Percentiles rank a stretch among this genome's conserved stretches.
phyloP scores from a whole-genome alignment of 306 rosid genomes.

The Dicorynia guianensis region DNA sequence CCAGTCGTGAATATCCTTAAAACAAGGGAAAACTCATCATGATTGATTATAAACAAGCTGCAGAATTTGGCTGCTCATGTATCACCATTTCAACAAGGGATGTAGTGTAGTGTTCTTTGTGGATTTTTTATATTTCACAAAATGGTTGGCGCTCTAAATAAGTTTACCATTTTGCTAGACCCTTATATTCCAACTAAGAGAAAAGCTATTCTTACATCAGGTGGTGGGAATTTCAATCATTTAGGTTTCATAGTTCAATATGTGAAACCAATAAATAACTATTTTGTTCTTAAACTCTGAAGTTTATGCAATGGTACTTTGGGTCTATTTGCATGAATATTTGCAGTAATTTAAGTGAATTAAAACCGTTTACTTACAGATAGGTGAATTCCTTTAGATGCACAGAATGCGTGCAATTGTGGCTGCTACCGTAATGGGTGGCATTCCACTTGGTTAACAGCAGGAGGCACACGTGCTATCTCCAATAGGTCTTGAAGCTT shows the following conservation, averaged over 20 bases:
- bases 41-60: background rate
- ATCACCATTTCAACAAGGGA: too few species aligned
- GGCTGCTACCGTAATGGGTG: conserved; percentile 78
- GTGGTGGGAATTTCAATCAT: too few species aligned
- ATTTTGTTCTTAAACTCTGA: conserved; percentile 1
- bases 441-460: conserved; percentile 83
- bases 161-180: background rate
- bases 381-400: conserved; percentile 70
- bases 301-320: background rate
- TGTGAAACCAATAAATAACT: background rate
- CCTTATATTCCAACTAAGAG: too few species aligned
- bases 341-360: background rate
- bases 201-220: too few species aligned
- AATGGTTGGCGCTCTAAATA: background rate
- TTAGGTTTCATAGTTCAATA: too few species aligned
- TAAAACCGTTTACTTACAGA: conserved; percentile 55
- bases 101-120: too few species aligned
- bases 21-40: conserved; percentile 5
- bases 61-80: background rate
- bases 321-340: background rate
- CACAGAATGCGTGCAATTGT: conserved; percentile 62
- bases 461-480: conserved; percentile 66
- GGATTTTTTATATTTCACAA: background rate
- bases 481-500: conserved; percentile 68
- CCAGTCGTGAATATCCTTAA: conserved; percentile 70